Conservation (phyloP, 306 rosid genomes). For the Ormosia emarginata region DNA sequence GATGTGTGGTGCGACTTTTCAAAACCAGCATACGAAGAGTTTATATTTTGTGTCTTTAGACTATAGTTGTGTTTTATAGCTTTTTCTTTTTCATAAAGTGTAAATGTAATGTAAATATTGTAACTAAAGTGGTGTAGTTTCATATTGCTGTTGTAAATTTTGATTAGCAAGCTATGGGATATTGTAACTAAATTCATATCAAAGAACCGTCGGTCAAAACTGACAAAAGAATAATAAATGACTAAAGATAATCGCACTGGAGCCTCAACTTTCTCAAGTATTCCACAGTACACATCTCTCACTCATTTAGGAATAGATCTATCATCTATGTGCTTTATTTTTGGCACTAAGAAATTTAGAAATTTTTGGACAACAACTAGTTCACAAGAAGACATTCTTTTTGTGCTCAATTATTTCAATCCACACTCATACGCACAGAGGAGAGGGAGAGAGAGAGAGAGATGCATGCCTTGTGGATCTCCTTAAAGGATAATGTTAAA, state of each 20-base stretch:
- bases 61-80: background rate
- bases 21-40: background rate
- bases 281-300: background rate
- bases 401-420: constrained; percentile 4
- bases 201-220: background rate
- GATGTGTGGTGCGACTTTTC: background rate
- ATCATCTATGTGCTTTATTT: background rate
- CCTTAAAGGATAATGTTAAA: constrained; percentile 50
- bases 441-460: constrained; percentile 25
- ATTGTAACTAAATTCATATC: background rate
- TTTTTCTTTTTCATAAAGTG: background rate
- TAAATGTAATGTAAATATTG: background rate
- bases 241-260: background rate
- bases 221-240: constrained; percentile 24
- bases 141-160: background rate
- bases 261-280: background rate
- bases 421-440: background rate
- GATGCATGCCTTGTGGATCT: constrained; percentile 61
- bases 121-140: background rate
- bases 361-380: background rate
- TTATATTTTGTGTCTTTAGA: background rate
- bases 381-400: background rate
- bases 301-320: background rate
- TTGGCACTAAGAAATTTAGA: background rate
- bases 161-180: constrained; percentile 14